Percentiles rank a stretch among this genome's conserved stretches.
These are phyloP conservation scores for Globisporangium perplexum DNA, from an alignment of 352 stramenopile species.

Conservation along the genomic window DNA sequence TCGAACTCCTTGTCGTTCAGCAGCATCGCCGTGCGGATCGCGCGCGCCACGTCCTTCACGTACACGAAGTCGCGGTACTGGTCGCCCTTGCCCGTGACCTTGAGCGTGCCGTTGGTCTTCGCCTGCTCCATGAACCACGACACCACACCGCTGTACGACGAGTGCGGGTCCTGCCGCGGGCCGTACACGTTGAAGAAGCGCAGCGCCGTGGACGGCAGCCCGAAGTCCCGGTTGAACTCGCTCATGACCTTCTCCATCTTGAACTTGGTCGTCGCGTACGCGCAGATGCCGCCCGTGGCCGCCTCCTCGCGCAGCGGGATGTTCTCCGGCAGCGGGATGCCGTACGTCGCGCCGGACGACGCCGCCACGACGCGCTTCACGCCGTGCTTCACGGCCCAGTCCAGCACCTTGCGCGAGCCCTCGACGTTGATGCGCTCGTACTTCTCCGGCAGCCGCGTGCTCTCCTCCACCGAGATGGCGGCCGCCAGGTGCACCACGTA, in stretches of 20 bases:
- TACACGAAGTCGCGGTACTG: slow-evolving; percentile 86
- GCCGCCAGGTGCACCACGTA: slow-evolving; percentile 81
- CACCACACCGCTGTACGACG: slow-evolving; percentile 78
- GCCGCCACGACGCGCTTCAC: slow-evolving; percentile 77
- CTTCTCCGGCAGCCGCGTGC: slow-evolving; percentile 77
- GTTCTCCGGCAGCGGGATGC: slow-evolving; percentile 52
- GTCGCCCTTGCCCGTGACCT: slow-evolving; percentile 68
- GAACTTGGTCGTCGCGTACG: slow-evolving; percentile 82
- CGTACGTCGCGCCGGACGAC: slow-evolving; percentile 76
- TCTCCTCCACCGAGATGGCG: slow-evolving; percentile 83
- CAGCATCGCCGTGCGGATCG: slow-evolving; percentile 76
- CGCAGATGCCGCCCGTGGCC: slow-evolving; percentile 71
- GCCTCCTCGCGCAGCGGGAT: slow-evolving; percentile 67
- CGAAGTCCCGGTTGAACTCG: slow-evolving; percentile 59
- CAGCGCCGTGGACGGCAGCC: slow-evolving; percentile 69
- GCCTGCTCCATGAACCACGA: slow-evolving; percentile 87
- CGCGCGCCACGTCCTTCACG: slow-evolving; percentile 79
- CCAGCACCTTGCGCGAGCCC: slow-evolving; percentile 74
- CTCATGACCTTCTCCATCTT: slow-evolving; percentile 80
- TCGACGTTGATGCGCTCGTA: slow-evolving; percentile 85
- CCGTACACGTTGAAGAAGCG: slow-evolving; percentile 87
- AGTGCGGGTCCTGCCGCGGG: slow-evolving; percentile 74
- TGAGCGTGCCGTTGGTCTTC: slow-evolving; percentile 76
- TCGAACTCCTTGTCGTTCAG: slow-evolving; percentile 62
- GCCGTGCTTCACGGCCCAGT: slow-evolving; percentile 67